A percentile compares a stretch with the other conserved stretches of the same genome.
Conservation (phyloP, 208 protist genomes). For the Acanthamoeba quina region DNA sequence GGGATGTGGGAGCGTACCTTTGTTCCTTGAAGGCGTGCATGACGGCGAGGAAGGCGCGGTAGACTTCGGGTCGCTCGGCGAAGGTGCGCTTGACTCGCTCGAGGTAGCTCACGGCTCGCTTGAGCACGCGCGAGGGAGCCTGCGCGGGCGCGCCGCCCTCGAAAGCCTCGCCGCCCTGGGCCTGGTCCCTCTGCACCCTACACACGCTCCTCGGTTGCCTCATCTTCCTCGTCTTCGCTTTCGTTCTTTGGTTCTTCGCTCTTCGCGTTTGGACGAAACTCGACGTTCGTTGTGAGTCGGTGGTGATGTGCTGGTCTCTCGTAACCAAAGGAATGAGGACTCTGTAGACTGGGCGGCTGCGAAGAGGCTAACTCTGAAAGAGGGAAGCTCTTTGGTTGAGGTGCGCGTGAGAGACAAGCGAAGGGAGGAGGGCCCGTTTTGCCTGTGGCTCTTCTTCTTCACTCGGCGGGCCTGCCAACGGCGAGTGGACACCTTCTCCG, state of each 20-base stretch:
- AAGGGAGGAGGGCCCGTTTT: background rate
- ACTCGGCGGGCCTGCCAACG: too few relatives aligned
- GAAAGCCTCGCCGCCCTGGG: background rate
- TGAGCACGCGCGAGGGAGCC: slow-evolving; percentile 48
- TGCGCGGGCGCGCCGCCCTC: slow-evolving; percentile 1
- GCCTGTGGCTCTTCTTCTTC: background rate
- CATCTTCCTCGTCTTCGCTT: background rate
- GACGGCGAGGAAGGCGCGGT: slow-evolving; percentile 45
- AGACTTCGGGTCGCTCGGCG: slow-evolving; percentile 20
- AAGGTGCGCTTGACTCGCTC: slow-evolving; percentile 64
- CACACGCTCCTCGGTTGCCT: slow-evolving; percentile 29
- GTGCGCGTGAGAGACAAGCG: too few relatives aligned
- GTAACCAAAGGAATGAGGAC: background rate
- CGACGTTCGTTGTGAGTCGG: background rate
- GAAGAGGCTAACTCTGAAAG: too few relatives aligned
- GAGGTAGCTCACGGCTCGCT: slow-evolving; percentile 55
- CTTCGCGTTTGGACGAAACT: background rate
- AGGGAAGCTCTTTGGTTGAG: too few relatives aligned
- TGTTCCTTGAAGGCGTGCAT: slow-evolving; percentile 61
- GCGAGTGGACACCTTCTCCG: background rate
- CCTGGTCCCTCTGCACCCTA: background rate
- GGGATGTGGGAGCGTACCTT: background rate
- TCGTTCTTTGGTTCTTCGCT: background rate
- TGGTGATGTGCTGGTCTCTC: background rate
- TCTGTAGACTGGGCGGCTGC: too few relatives aligned